phyloP scores from a whole-genome alignment of 371 early-diverging fungal species.

The Mortierella sp. region DNA sequence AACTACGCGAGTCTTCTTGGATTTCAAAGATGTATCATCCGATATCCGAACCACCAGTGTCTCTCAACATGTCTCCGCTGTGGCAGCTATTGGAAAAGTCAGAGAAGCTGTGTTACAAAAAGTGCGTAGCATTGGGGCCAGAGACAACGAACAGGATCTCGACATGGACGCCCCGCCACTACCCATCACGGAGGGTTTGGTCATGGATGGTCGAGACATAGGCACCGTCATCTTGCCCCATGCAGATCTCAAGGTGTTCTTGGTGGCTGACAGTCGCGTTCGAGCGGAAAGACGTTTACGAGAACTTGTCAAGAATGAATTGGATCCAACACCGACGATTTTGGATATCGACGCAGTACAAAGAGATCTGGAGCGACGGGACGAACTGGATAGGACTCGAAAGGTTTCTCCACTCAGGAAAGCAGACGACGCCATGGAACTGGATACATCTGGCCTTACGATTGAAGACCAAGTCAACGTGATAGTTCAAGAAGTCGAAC shows the following conservation, averaged over 20 bases:
- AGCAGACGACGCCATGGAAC: conserved; percentile 83
- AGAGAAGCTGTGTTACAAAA: conserved; percentile 71
- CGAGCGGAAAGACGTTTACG: conserved; percentile 84
- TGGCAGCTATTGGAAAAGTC: conserved; percentile 77
- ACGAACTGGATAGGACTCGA: conserved; percentile 81
- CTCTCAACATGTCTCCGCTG: conserved; percentile 69
- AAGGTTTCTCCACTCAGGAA: conserved; percentile 81
- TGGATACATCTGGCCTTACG: conserved; percentile 83
- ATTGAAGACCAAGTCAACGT: conserved; percentile 80
- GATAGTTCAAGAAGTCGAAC: conserved; percentile 59
- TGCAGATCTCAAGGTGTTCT: conserved; percentile 91
- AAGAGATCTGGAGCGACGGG: conserved; percentile 74
- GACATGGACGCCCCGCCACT: neutral
- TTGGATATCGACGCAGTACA: conserved; percentile 64
- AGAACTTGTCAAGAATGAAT: conserved; percentile 60
- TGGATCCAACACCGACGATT: conserved; percentile 16
- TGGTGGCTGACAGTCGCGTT: conserved; percentile 78
- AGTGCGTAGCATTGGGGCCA: conserved; percentile 65
- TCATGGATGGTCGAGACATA: conserved; percentile 97
- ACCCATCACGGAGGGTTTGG: conserved; percentile 63
- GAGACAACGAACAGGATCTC: conserved; percentile 3
- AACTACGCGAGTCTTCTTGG: conserved; percentile 61
- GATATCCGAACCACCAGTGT: conserved; percentile 74
- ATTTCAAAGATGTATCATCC: conserved; percentile 73
- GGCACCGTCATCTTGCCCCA: conserved; percentile 90